Evolutionary conservation across 192 early-diverging fungal species (phyloP), one percentile per base, ranked within the genome.

Genomic region (Diversispora epigaea): DNA sequence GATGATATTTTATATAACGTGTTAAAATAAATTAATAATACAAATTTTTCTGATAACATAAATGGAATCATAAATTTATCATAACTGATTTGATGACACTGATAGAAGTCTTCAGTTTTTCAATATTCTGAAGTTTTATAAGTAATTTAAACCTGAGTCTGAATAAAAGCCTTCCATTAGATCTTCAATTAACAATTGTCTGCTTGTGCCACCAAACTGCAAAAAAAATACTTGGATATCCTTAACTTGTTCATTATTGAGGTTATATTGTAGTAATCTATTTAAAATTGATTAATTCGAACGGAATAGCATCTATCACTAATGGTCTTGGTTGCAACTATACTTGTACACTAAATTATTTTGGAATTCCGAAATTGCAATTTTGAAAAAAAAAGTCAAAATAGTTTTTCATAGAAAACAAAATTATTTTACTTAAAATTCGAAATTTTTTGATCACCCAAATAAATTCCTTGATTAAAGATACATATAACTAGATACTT

Each of bases 231-330:
- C 76, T 21, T 44, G 3, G 52, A 77, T 73, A 17, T 73, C 17
- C 46, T 73, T 73, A 17, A 32, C 71, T 44, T 77, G 76, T 45
- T 66, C 50, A 32, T 77, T 41, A 41, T n/a, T 58, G 4, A 68
- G 58, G 55, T 77, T 77, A 46, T 40, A 32, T 52, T 70, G 6
- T n/a, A 77, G 46, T 47, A 77, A 62, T 39, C 50, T 15, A 66
- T 77, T 77, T 41, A 77, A 71, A 32, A 71, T 46, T 77, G 58
- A 49, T 71, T 77, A 32, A 71, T 61, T 43, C 43, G 40, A 62
- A 32, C 44, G 2, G 21, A 74, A 21, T 17, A n/a, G 32, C 56
- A 72, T 21, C 41, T 17, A 45, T 72, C 56, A 39, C 47, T 25
- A 74, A 74, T 74, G 10, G 21, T 8, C 22, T 74, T 74, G 14